These are phyloP conservation scores for Colletotrichum simmondsii DNA, from an alignment of 2,329 filamentous ascomycete genomes.

Conservation along the genomic window DNA sequence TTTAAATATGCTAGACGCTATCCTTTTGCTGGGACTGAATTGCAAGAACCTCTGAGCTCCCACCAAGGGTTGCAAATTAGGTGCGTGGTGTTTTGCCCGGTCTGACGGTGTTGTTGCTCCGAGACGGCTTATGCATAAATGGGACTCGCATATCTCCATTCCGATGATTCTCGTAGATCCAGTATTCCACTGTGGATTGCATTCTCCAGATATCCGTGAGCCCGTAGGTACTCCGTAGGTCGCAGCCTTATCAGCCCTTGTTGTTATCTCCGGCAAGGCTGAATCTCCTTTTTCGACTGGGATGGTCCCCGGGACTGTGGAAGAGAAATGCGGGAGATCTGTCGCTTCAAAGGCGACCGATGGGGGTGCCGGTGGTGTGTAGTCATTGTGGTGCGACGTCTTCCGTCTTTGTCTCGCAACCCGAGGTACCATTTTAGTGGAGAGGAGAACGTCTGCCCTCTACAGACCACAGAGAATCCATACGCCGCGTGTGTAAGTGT, in stretches of 20 bases:
- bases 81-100: neutral
- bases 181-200: neutral
- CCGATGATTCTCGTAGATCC: neutral
- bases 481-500: constrained; percentile 17
- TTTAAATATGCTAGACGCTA: neutral
- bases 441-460: neutral
- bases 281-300: constrained; percentile 4
- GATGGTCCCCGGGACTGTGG: constrained; percentile 8
- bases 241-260: neutral
- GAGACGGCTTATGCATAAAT: neutral
- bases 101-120: neutral
- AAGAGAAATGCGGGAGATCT: constrained; percentile 22
- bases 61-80: neutral
- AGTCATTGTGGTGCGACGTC: constrained; percentile 17
- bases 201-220: neutral
- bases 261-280: constrained; percentile 27
- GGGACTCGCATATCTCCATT: neutral
- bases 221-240: neutral
- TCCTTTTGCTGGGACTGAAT: neutral
- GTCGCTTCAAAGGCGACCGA: constrained; percentile 13
- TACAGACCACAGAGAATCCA: neutral
- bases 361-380: neutral
- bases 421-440: constrained; percentile 5
- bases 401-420: constrained; percentile 16
- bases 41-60: neutral